Conservation (phyloP, 805 yeast species). For the Yamadazyma olivae region DNA sequence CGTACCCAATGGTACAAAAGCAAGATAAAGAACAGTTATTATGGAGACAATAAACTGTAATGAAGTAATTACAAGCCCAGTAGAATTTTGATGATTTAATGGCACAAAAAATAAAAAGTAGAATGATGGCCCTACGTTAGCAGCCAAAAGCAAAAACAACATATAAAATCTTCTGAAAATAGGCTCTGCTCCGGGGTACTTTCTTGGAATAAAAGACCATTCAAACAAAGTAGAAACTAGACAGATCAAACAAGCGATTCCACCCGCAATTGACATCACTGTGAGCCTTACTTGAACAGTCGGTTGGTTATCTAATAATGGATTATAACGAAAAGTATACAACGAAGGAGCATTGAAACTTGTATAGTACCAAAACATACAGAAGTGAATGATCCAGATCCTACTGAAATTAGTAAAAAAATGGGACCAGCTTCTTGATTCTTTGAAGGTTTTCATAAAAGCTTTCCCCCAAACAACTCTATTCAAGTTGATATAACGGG, state of each 20-base stretch:
- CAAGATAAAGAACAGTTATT: slow-evolving; percentile 51
- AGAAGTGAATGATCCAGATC: slow-evolving; percentile 51
- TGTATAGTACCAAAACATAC: slow-evolving; percentile 51
- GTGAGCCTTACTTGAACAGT: slow-evolving; percentile 52
- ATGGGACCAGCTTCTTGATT: slow-evolving; percentile 76
- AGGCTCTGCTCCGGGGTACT: slow-evolving; percentile 70
- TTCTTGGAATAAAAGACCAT: slow-evolving; percentile 62
- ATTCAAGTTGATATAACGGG: slow-evolving; percentile 54
- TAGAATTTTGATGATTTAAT: slow-evolving; percentile 23
- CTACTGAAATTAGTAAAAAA: slow-evolving; percentile 52
- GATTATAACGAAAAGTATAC: slow-evolving; percentile 57
- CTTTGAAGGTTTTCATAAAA: slow-evolving; percentile 72
- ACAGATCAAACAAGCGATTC: slow-evolving; percentile 55
- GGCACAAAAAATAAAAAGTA: slow-evolving; percentile 45
- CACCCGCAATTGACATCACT: slow-evolving; percentile 66
- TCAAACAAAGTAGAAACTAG: slow-evolving; percentile 57
- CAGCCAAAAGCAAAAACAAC: slow-evolving; percentile 37
- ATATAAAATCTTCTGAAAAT: slow-evolving; percentile 45
- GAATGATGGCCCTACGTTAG: slow-evolving; percentile 50
- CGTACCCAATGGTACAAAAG: slow-evolving; percentile 59
- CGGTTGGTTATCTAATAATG: slow-evolving; percentile 57
- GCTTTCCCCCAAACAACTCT: slow-evolving; percentile 64
- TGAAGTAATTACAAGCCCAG: slow-evolving; percentile 45
- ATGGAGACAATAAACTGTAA: slow-evolving; percentile 57
- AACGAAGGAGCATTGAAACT: slow-evolving; percentile 59